Percentiles rank a stretch among this genome's conserved stretches.
Conservation (phyloP, 208 protist species). For the Wallacemonas rigidus region DNA sequence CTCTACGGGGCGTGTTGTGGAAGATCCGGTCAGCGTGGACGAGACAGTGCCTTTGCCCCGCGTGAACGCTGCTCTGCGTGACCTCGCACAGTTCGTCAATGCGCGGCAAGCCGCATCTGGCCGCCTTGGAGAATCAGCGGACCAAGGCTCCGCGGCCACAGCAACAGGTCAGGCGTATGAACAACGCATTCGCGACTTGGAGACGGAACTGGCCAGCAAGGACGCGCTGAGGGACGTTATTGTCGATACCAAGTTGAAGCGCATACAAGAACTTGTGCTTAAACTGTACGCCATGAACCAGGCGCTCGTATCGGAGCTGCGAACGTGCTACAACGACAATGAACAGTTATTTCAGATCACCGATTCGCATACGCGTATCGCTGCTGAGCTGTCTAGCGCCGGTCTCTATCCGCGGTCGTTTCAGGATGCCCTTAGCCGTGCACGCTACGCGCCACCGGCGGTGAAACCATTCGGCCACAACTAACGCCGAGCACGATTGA, state of each 20-base stretch:
- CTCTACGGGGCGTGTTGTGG: conserved; percentile 20
- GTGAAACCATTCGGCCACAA: conserved; percentile 77
- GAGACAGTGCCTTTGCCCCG: conserved; percentile 28
- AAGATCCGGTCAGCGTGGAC: conserved; percentile 24
- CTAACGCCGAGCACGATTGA: conserved; percentile 17
- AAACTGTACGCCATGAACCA: conserved; percentile 59
- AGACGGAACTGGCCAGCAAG: conserved; percentile 51
- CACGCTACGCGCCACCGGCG: conserved; percentile 39
- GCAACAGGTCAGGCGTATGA: conserved; percentile 21
- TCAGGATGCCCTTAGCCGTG: conserved; percentile 47
- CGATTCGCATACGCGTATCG: conserved; percentile 49
- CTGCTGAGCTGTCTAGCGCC: conserved; percentile 47
- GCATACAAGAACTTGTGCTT: conserved; percentile 80
- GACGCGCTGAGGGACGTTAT: conserved; percentile 82
- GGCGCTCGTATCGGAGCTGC: conserved; percentile 54
- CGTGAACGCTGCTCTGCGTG: conserved; percentile 49
- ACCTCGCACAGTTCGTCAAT: conserved; percentile 30
- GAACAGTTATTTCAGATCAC: conserved; percentile 61
- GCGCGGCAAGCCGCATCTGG: not conserved
- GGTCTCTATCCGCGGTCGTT: conserved; percentile 50
- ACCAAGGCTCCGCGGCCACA: not conserved
- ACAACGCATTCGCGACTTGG: conserved; percentile 41
- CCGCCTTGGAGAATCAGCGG: not conserved
- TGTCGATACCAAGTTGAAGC: conserved; percentile 84
- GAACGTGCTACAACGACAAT: conserved; percentile 47